Evolutionary conservation across 805 yeast genomes (phyloP), one percentile per base, ranked within the genome.

Genomic region (Spathaspora arborariae): DNA sequence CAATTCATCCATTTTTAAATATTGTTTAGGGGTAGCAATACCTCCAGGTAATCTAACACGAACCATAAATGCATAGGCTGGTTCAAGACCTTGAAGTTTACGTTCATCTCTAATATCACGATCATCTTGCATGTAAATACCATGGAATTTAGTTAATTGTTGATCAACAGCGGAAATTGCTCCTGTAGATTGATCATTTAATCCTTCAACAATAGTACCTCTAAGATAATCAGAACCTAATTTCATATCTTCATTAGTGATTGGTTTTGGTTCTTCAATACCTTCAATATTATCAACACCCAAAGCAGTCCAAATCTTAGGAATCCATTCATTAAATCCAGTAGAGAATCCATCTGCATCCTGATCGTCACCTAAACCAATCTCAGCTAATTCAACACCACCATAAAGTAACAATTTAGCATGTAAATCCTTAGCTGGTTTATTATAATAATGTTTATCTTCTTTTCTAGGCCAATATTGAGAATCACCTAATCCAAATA

Each of bases 71-170:
- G 95, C 79, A 66, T 88, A 92, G 43, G 95, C 96, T 15, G 98
- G 98, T 70, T 92, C 98, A 52, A 88, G 66, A 39, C 98, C 97
- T 62, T 87, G 88, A 41, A 88, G 80, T 70, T 91, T 92, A 62
- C 97, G 84, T 57, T 87, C 85, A 47, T 92, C 98, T 66, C 98
- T 81, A 49, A 92, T 75, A 67, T 92, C 98, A 74, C 98, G 88
- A 65, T 92, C 98, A 67, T 92, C 98, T 73, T 92, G 98, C 96
- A 92, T 89, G 67, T 92, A 92, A 56, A 90, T 89, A 70, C 98
- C 98, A 67, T 92, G 98, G 81, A 92, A 92, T 70, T 92, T 92
- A 55, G 97, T 90, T 65, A 92, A 69, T 69, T 91, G 97, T 70
- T 90, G 96, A 68, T 90, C 97, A 48, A 80, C 80, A 11, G 97